Evolutionary conservation across 768 basidiomycete genomes (phyloP), one percentile per base, ranked within the genome.

Genomic region (Boletus barrowsii): DNA sequence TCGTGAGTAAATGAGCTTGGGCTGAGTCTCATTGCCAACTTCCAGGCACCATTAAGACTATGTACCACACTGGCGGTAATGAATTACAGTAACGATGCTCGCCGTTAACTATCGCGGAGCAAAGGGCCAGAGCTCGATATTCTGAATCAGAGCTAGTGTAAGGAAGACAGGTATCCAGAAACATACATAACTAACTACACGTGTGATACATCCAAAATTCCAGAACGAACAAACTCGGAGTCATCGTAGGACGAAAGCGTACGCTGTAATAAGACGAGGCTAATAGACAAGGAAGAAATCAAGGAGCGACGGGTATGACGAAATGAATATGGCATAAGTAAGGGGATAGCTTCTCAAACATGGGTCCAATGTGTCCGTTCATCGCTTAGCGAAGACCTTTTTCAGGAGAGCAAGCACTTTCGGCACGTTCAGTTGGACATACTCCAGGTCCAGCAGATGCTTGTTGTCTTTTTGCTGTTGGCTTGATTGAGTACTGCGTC

Each of bases 391-490:
- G 66, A 93, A 93, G 58, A 96, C 93, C 76, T 96, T 96, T 79
- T 93, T 96, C 66, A 96, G 78, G 51, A 97, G 81, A 30, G 84
- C 88, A 35, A 97, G 78, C 46, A 97, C 93, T 73, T 98, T 98
- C 0, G 92, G 91, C 29, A 98, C 96, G 69, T 97, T 96, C 58
- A 98, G 76, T 72, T 97, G 93, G 53, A 98, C 96, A 68, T 99
- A 98, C 75, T 98, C 97, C 59, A 99, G 78, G 75, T 99, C 97
- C 58, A 99, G 75, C 33, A 95, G 77, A 65, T 95, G 93, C 65
- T 98, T 95, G 75, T 96, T 95, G 72, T 99, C 96, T 76, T 98
- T 97, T 93, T 98, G 96, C 94, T 98, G 67, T 65, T 51, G 50
- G 39, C 4, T 22, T 4, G 41, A 10, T n/a, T 70, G 36, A 72